Conservation (phyloP, 106 monocot species). For the Triglochin maritima region DNA sequence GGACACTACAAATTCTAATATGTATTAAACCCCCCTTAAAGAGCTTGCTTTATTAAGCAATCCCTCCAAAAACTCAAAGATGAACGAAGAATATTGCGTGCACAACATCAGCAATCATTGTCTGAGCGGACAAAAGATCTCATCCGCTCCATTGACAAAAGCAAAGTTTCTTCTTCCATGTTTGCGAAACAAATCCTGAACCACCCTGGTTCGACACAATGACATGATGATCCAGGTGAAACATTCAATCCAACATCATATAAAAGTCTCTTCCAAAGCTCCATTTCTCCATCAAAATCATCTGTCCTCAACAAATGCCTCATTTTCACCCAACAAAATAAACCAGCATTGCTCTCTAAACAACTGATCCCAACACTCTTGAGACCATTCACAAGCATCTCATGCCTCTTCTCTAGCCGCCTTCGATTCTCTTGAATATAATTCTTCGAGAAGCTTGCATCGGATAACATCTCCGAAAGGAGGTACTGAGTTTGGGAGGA, state of each 20-base stretch:
- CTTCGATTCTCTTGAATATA: constrained; percentile 57
- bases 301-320: constrained; percentile 29
- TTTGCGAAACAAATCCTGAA: constrained; percentile 89
- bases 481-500: constrained; percentile 92
- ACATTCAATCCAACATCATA: constrained; percentile 67
- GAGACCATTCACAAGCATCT: constrained; percentile 37
- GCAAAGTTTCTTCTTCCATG: constrained; percentile 51
- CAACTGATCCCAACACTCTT: constrained; percentile 33
- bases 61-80: too few species aligned
- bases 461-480: constrained; percentile 49
- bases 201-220: constrained; percentile 87
- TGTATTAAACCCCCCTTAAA: too few species aligned
- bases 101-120: too few species aligned
- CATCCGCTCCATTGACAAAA: constrained; percentile 46
- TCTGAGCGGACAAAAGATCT: constrained; percentile 21
- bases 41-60: too few species aligned
- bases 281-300: constrained; percentile 52
- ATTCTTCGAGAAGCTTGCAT: constrained; percentile 37
- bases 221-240: constrained; percentile 79
- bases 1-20: too few species aligned
- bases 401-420: constrained; percentile 45
- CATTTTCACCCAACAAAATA: constrained; percentile 97
- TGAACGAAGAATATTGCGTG: too few species aligned
- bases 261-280: constrained; percentile 80
- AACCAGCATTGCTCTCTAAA: constrained; percentile 59